Evolutionary conservation across 345 rosid genomes (phyloP).

Genomic region (Sisymbrium altissimum): DNA sequence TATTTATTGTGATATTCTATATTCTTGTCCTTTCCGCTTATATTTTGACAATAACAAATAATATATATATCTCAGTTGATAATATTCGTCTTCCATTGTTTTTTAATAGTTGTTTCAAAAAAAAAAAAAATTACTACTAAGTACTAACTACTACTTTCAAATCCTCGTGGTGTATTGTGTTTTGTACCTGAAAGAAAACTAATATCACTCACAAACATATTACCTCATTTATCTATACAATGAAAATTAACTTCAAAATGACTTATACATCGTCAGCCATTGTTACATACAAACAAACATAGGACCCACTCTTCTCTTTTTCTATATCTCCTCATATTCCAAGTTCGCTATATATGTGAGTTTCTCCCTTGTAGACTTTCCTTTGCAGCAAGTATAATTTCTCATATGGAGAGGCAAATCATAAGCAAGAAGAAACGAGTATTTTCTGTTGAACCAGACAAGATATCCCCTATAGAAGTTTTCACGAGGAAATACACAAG

Average conservation of each 20-base stretch:
- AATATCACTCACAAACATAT: neutral
- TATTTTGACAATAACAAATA: neutral
- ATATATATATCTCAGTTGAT: neutral
- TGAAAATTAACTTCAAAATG: neutral
- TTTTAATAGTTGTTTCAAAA: neutral
- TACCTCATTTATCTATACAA: neutral
- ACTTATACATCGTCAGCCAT: constrained; percentile 3
- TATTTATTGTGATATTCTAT: neutral
- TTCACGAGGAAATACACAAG: constrained; percentile 39
- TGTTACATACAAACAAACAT: constrained; percentile 17
- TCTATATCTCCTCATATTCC: constrained; percentile 10
- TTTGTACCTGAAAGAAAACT: neutral
- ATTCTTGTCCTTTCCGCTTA: neutral
- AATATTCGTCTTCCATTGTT: neutral
- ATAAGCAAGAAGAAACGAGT: constrained; percentile 33
- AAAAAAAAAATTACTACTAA: neutral
- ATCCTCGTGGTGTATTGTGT: neutral
- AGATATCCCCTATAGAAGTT: constrained; percentile 1
- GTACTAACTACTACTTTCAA: neutral
- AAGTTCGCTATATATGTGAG: constrained; percentile 18
- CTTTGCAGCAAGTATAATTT: constrained; percentile 7
- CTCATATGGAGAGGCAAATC: constrained; percentile 35
- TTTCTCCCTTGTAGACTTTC: constrained; percentile 26
- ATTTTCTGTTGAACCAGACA: constrained; percentile 35
- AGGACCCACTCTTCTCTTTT: constrained; percentile 22